Conservation (phyloP, 1,284 basidiomycete genomes). For the Phellopilus nigrolimitatus region DNA sequence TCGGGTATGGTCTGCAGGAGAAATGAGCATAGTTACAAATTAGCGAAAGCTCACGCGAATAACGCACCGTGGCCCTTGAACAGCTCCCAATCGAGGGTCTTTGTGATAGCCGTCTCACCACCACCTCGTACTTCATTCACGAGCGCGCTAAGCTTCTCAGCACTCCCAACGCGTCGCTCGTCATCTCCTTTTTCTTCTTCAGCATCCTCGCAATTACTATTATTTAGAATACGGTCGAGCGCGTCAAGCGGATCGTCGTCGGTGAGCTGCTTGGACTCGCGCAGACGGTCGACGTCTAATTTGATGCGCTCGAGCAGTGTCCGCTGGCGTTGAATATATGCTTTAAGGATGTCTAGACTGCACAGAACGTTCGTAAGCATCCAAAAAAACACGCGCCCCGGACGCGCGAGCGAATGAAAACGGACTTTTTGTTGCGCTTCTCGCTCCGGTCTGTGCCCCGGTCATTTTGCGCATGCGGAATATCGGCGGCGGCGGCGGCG, state of each 20-base stretch:
- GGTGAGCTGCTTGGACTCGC: conserved; percentile 11
- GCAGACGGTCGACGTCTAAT: conserved; percentile 19
- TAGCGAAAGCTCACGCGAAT: no score
- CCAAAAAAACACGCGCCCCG: not conserved
- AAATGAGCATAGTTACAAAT: not conserved
- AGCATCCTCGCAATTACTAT: conserved; percentile 8
- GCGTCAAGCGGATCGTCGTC: conserved; percentile 15
- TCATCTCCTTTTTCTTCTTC: not conserved
- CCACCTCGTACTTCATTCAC: conserved; percentile 8
- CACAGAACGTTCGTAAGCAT: conserved; percentile 3
- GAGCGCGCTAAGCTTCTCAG: conserved; percentile 13
- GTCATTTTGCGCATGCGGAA: conserved; percentile 6
- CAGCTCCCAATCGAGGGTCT: conserved; percentile 22
- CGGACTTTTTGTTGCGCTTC: conserved; percentile 12
- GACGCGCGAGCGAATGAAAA: conserved; percentile 9
- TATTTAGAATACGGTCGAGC: conserved; percentile 17
- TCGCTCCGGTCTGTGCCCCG: not conserved
- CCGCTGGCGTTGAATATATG: conserved; percentile 22
- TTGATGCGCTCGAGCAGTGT: conserved; percentile 21
- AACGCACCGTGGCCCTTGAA: conserved; percentile 18
- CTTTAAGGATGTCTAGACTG: conserved; percentile 23
- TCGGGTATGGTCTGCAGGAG: conserved; percentile 8
- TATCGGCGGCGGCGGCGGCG: not conserved
- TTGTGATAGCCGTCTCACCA: conserved; percentile 10
- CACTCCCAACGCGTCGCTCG: not conserved